phyloP scores from a whole-genome alignment of 1,139 yeast species.

The Geotrichum phurueaensis region DNA sequence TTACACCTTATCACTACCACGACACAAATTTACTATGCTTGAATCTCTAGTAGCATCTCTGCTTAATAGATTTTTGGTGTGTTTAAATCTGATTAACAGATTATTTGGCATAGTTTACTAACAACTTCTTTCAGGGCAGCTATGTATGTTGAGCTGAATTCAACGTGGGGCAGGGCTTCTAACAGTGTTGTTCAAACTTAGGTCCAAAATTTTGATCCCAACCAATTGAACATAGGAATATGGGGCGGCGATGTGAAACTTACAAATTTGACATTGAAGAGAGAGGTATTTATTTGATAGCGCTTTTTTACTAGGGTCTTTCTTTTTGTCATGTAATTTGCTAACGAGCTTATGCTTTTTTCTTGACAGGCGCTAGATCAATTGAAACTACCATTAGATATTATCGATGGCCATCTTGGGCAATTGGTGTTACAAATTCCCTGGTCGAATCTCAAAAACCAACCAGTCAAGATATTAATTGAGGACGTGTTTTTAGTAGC shows the following conservation, averaged over 20 bases:
- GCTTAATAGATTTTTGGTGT: constrained; percentile 20
- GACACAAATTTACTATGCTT: constrained; percentile 14
- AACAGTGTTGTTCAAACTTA: constrained; percentile 46
- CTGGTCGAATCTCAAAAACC: constrained; percentile 88
- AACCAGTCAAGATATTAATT: constrained; percentile 85
- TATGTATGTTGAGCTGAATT: not conserved
- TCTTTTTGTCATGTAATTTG: not conserved
- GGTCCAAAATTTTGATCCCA: constrained; percentile 94
- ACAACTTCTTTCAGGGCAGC: not conserved
- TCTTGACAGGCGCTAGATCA: constrained; percentile 62
- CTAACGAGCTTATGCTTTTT: not conserved
- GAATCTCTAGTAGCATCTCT: constrained; percentile 22
- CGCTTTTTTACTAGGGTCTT: not conserved
- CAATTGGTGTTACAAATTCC: constrained; percentile 87
- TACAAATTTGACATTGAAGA: constrained; percentile 64
- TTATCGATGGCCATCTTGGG: constrained; percentile 83
- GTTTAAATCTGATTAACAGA: not conserved
- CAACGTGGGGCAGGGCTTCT: not conserved
- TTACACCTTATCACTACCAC: not conserved
- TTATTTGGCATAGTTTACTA: not conserved
- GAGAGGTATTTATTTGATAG: constrained; percentile 41
- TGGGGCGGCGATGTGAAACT: constrained; percentile 97
- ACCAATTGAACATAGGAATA: constrained; percentile 87
- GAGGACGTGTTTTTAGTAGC: constrained; percentile 84
- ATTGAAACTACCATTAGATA: constrained; percentile 77